These are phyloP conservation scores for Chlorella variabilis DNA, from an alignment of 163 green algal genomes.

Conservation along the genomic window DNA sequence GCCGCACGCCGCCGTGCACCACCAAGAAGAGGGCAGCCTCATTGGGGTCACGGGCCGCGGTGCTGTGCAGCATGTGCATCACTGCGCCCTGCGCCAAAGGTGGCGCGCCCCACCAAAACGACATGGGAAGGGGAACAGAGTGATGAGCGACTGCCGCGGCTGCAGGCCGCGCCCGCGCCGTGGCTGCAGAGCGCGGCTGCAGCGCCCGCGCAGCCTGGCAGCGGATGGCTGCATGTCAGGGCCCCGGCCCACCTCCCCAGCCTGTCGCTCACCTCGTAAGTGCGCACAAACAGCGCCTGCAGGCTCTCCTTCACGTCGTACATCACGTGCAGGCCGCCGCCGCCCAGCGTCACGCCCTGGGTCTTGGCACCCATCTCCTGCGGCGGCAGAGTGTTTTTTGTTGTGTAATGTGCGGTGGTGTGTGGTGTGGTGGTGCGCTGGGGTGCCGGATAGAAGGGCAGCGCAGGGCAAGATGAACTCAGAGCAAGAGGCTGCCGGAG, in stretches of 20 bases:
- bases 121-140: too few species aligned
- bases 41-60: neutral
- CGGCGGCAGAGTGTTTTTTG: neutral
- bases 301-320: slow-evolving; percentile 22
- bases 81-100: neutral
- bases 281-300: slow-evolving; percentile 26
- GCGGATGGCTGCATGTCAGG: too few species aligned
- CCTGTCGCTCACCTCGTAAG: neutral
- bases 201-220: too few species aligned
- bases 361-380: slow-evolving; percentile 3
- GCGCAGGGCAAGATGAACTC: neutral
- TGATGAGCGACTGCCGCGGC: too few species aligned
- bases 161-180: too few species aligned
- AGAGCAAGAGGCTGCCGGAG: neutral
- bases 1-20: neutral
- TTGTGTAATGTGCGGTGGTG: too few species aligned
- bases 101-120: too few species aligned
- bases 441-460: neutral
- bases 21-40: neutral
- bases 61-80: neutral
- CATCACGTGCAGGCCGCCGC: neutral
- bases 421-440: too few species aligned
- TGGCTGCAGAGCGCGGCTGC: too few species aligned
- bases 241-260: too few species aligned
- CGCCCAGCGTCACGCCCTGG: neutral